Evolutionary conservation across 2,329 filamentous ascomycete genomes (phyloP), one percentile per base, ranked within the genome.

Genomic region (Xylariaceae sp.): DNA sequence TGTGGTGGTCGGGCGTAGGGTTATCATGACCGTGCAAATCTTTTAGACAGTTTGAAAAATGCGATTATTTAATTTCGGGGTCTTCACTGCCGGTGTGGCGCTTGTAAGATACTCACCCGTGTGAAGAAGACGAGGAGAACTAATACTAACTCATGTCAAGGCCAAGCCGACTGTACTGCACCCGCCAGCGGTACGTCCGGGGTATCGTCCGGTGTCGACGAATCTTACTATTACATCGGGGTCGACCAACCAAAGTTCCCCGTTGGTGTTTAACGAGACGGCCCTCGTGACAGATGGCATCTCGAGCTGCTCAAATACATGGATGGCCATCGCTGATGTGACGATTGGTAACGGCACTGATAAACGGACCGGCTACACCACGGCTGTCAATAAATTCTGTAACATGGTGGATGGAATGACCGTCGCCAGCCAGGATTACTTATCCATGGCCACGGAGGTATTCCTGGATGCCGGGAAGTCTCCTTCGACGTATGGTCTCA

Each of bases 401-500:
- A 47, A 47, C 6, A 42, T 61, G 43, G 63, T 59, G 27, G 51
- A 61, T 32, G 64, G 65, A 19, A 55, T 50, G 46, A 62, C 50
- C 4, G 64, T 66, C 37, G 50, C 54, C 43, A 54, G 60, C 40
- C 48, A 53, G 8, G 64, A 62, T 35, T 67, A 65, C 46, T 58
- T 67, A 6, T 68, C 66, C 3, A 62, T 68, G 61, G 65, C 64
- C 7, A 68, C 64, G 7, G 66, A 67, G 49, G 60, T 64, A n/a
- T 68, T 60, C 53, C 50, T 67, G 1, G 64, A 62, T 30, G 61
- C 53, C 19, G 64, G 64, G 29, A 62, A 60, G 51, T 51, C 63
- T 6, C 62, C 65, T 3, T 40, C 60, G 46, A 52, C 41, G 3
- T 65, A 68, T 37, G 66, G 66, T 9, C 47, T 67, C 26, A 40